Base-by-base conservation (phyloP, 2,329 filamentous ascomycete genomes). In the Neospermospora avenae region DNA sequence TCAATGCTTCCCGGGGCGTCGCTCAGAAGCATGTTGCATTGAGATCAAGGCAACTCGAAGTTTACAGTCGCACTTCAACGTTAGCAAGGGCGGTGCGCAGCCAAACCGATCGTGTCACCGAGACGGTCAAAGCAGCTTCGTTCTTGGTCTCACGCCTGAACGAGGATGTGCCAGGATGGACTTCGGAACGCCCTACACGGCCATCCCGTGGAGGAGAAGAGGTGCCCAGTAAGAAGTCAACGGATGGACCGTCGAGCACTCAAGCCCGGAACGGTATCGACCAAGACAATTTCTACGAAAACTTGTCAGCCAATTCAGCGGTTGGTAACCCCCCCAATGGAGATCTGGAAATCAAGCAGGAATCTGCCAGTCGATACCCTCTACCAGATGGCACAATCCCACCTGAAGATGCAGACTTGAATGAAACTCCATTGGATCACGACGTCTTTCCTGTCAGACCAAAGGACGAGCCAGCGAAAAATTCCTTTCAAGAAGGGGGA, bases 1-100 rank as follows among this genome's bases (percentile, higher is more conserved):
- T 88, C 73, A 85, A 82, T 77, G 89, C 85, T 71, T 87, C 88
- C 54, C 83, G 86, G 61, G 83, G 83, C 35, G 81, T 93, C 62
- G 88, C 87, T 52, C 75, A 80, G 52, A 86, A 82, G 72, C 85
- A 88, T 73, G 71, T 83, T 52, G 83, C 82, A 60, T 76, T 88
- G 55, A 79, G 84, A 65, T 59, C 63, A 57, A 79, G 81, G 57
- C 85, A 89, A 71, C 76, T 87, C 67, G 82, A 88, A 70, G 73
- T 84, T 51, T 88, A 83, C 73, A 84, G 77, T 53, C 79, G 81
- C 65, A 89, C 87, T 0, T 89, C 87, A 2, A 84, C 82, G 31
- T 73, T 90, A 51, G 83, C 84, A 28, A 85, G 83, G 70, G 81
- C 82, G 14, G 77, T 87, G 58, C 85, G 85, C 71, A 78, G 71